Base-by-base conservation (phyloP, 371 early-diverging fungal species). In the Chytridium lagenaria region DNA sequence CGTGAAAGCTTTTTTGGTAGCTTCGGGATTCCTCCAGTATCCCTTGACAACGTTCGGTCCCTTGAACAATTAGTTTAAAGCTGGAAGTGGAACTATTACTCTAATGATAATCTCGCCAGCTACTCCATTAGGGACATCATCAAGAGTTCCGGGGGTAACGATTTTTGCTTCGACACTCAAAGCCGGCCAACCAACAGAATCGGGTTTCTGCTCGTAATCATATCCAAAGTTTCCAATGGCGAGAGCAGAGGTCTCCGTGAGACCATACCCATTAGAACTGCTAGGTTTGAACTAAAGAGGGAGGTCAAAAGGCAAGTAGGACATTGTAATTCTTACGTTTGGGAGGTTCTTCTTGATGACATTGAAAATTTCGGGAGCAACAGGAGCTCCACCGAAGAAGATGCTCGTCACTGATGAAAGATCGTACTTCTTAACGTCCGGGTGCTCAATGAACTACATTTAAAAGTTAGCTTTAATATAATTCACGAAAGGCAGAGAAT, bases 1-100 rank as follows among this genome's bases (percentile, higher is more conserved):
- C 5, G 55, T 28, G 52, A 75, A 57, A 10, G 64, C 26, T 36
- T 40, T 44, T 0, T 16, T 34, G 26, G 78, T 75, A 19, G 71
- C 72, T 33, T 74, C 70, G 0, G 71, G 69, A 49, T 78, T 71
- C 16, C 63, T 67, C 71, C 68, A 78, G 72, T 78, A 78, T 10
- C 72, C 78, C 38, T 64, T 66, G 69, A 78, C 55, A n/a, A 78
- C 74, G 12, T 40, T 69, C n/a, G 74, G 69, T n/a, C 73, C 70
- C 61, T 68, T 44, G 5, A 12, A 68, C 34, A 26, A 22, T 40
- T 23, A 50, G 34, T 55, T 34, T 3, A 57, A 65, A 65, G 44
- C 44, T 44, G 19, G 23, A 37, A 67, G 44, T 50, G 52, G 67
- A 23, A 19, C 66, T 28, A 19, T n/a, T 22, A 70, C n/a, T 34